Evolutionary conservation across 1,139 yeast species (phyloP), one percentile per base, ranked within the genome.

Genomic region (Suhomyces guaymorum): DNA sequence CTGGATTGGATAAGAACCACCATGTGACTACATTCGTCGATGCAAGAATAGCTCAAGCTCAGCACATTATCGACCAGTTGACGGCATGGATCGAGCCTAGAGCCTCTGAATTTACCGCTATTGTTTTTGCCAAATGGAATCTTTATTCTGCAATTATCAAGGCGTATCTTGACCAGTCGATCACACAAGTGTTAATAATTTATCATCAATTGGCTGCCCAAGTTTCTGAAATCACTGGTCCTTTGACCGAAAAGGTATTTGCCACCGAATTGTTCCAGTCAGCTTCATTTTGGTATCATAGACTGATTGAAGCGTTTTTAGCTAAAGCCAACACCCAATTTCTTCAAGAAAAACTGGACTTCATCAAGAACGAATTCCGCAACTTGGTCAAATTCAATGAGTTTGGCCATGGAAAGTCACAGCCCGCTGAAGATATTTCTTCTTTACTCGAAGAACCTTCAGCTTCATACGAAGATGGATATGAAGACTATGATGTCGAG

Each of bases 311-410:
- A 9, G 32, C 30, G 27, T 31, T 42, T 12, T 32, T 37, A 30
- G 35, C 35, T 7, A 27, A 24, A n/a, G 36, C 39, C 22, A 39
- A 31, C 12, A 21, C 32, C 5, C 22, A 37, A 7, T 44, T 41
- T 28, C 43, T 49, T 20, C 47, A 44, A 14, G 41, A 42, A 13
- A 46, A 47, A 34, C 33, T 31, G 22, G 33, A 47, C 15, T 61
- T 66, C 43, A 43, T 64, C 31, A 45, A 52, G 37, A 41, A 44
- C 13, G 72, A 66, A 39, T 57, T 63, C 32, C 51, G 53, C 31
- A 60, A 54, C 33, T 47, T 62, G 33, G 37, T 61, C 37, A 50
- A 44, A 33, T 44, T 46, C 32, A 32, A 44, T 25, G 41, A 55
- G 17, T 52, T 55, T 38, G 45, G 48, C 23, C 47, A 17, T 3